Base-by-base conservation (phyloP, 176 grass and related monocot species). In the Saccharum officinarum region DNA sequence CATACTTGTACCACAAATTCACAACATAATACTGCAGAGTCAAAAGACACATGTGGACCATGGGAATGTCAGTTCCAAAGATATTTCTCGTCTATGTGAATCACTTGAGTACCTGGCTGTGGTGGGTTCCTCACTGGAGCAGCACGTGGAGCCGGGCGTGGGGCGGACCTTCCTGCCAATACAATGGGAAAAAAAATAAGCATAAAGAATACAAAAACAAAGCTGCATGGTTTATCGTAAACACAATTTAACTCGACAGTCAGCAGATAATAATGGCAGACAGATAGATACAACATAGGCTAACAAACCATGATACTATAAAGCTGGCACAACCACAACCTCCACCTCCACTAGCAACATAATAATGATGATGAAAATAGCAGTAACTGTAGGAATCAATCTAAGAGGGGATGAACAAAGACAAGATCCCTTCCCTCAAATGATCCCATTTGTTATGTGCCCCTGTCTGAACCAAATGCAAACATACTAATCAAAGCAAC, bases 41-140 rank as follows among this genome's bases (percentile, higher is more conserved):
- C 2, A 38, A 84, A 3, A 59, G 20, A 77, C 13, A 79, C 9
- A 68, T 11, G 16, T 0, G 33, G 3, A 69, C 4, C 38, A 52
- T 28, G 52, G 14, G 4, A 6, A 18, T 36, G 8, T 3, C 7
- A 40, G 20, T 0, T 41, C 40, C 8, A 10, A 45, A 20, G 10
- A 69, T 0, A 20, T 18, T 7, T 0, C 64, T 64, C 0, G 23
- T 25, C 2, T 25, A 46, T 7, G 26, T 28, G 8, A 17, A 38
- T 12, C 20, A 28, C 1, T 15, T 22, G 28, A 11, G 11, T 90
- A 98, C 96, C 96, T 88, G 87, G 89, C 78, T 92, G 91, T 1
- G 93, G 97, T 59, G 92, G 85, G 73, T 95, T 93, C 46, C 91
- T 92, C 66, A 93, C 63, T 0, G 93, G 84, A 64, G 97, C 91